Conservation (phyloP, 768 basidiomycete genomes). For the Aureoboletus auriporus region DNA sequence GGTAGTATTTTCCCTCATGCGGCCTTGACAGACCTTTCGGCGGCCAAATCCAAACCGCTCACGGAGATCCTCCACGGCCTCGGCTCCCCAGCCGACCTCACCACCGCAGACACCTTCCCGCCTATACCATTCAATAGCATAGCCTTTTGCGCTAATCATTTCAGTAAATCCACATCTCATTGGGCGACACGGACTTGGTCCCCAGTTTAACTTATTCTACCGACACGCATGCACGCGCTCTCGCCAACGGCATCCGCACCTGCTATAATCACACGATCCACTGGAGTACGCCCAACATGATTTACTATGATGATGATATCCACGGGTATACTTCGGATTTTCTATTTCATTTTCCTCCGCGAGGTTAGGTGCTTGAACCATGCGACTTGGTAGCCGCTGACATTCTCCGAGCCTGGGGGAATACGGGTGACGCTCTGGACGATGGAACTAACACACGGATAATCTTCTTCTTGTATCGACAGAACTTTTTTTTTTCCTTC, state of each 20-base stretch:
- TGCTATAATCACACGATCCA: conserved; percentile 27
- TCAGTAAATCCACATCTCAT: conserved; percentile 14
- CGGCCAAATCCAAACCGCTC: conserved; percentile 26
- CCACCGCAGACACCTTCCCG: conserved; percentile 33
- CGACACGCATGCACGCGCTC: conserved; percentile 18
- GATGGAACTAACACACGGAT: conserved; percentile 27
- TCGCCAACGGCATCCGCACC: conserved; percentile 13
- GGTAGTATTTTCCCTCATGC: conserved; percentile 1
- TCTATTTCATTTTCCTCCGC: conserved; percentile 19
- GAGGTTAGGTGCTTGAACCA: conserved; percentile 5
- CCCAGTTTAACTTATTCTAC: conserved; percentile 27
- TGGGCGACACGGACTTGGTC: conserved; percentile 10
- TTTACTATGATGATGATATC: conserved; percentile 23
- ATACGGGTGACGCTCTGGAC: conserved; percentile 10
- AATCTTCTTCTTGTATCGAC: conserved; percentile 23
- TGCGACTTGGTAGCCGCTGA: conserved; percentile 3
- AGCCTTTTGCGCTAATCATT: conserved; percentile 15
- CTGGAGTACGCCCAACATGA: conserved; percentile 18
- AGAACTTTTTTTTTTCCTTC: conserved; percentile 9
- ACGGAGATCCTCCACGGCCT: conserved; percentile 20
- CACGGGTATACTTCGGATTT: conserved; percentile 16
- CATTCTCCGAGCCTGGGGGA: conserved; percentile 1
- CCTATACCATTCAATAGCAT: conserved; percentile 33
- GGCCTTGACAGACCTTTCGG: conserved; percentile 28
- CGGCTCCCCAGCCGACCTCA: conserved; percentile 18